A percentile compares a stretch with the other conserved stretches of the same genome.
These are phyloP conservation scores for Phanerochaete sordida DNA, from an alignment of 768 basidiomycete genomes.

Conservation along the genomic window DNA sequence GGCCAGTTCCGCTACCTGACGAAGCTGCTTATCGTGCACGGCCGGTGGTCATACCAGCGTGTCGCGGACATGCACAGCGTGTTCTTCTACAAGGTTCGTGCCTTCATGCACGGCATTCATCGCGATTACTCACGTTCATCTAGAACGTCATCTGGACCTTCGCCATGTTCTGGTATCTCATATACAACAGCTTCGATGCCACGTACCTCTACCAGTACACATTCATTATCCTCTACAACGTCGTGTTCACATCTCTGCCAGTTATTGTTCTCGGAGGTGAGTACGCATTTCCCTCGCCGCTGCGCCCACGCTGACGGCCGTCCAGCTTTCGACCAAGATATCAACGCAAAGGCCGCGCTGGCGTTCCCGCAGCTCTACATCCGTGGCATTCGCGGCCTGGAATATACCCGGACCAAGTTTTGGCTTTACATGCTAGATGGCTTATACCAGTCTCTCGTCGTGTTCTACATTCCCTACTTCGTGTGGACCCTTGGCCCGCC, in stretches of 20 bases:
- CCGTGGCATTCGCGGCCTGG: slow-evolving; percentile 88
- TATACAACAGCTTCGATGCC: slow-evolving; percentile 92
- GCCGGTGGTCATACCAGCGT: slow-evolving; percentile 95
- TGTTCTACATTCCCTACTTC: slow-evolving; percentile 84
- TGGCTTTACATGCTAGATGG: slow-evolving; percentile 96
- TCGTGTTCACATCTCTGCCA: slow-evolving; percentile 91
- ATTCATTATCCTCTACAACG: slow-evolving; percentile 87
- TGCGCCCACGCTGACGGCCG: neutral
- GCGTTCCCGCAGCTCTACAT: slow-evolving; percentile 96
- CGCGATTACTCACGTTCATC: neutral
- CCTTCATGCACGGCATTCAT: neutral
- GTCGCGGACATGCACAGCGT: slow-evolving; percentile 96
- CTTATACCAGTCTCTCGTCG: slow-evolving; percentile 84
- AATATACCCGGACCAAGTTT: slow-evolving; percentile 89
- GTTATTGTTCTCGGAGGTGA: slow-evolving; percentile 87
- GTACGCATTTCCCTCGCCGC: neutral
- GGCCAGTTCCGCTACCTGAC: slow-evolving; percentile 95
- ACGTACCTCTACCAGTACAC: slow-evolving; percentile 96
- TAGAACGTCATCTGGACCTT: slow-evolving; percentile 93
- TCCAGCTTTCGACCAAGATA: slow-evolving; percentile 90
- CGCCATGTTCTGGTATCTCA: slow-evolving; percentile 91
- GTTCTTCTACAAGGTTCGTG: slow-evolving; percentile 93
- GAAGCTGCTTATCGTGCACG: slow-evolving; percentile 88
- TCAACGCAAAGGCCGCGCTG: slow-evolving; percentile 83
- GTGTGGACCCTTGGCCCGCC: slow-evolving; percentile 64